A percentile compares a stretch with the other conserved stretches of the same genome.
These are phyloP conservation scores for Parastagonospora nodorum DNA, from an alignment of 2,329 filamentous ascomycete species.

Conservation along the genomic window DNA sequence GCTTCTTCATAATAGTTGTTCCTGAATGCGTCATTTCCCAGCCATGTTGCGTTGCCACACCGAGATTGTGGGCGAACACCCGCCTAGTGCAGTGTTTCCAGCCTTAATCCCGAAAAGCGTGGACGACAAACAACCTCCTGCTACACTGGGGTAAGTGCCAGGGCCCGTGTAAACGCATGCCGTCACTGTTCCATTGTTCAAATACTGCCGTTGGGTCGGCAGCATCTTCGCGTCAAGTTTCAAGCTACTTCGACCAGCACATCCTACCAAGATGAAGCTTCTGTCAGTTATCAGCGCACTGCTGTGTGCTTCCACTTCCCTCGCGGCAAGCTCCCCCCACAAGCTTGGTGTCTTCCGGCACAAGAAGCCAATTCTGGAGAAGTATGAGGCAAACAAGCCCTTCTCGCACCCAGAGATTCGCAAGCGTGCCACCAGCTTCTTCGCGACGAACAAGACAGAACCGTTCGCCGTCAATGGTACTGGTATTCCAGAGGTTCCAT, in stretches of 20 bases:
- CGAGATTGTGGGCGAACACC: constrained; percentile 5
- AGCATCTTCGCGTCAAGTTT: background rate
- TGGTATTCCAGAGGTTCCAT: constrained; percentile 69
- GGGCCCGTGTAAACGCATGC: constrained; percentile 10
- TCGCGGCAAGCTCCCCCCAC: constrained; percentile 33
- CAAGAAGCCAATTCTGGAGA: constrained; percentile 34
- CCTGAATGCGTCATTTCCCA: constrained; percentile 12
- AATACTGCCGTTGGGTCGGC: constrained; percentile 15
- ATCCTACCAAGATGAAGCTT: constrained; percentile 38
- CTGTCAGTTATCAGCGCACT: constrained; percentile 30
- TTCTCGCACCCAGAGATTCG: constrained; percentile 41
- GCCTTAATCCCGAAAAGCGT: background rate
- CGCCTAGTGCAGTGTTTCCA: constrained; percentile 1
- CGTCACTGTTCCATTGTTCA: constrained; percentile 17
- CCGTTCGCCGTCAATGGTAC: constrained; percentile 67
- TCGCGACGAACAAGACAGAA: constrained; percentile 41
- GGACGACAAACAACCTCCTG: constrained; percentile 12
- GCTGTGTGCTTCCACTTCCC: constrained; percentile 36
- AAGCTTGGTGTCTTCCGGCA: constrained; percentile 36
- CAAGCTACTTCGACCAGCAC: constrained; percentile 8
- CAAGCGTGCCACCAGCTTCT: constrained; percentile 39
- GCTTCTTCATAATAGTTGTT: constrained; percentile 1
- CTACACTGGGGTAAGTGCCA: constrained; percentile 23
- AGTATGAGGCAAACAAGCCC: constrained; percentile 25
- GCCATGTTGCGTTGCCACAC: constrained; percentile 6